Percentiles rank a stretch among this genome's conserved stretches.
Conservation (phyloP, 2,329 filamentous ascomycete genomes). For the Ploettnerulaceae sp. region DNA sequence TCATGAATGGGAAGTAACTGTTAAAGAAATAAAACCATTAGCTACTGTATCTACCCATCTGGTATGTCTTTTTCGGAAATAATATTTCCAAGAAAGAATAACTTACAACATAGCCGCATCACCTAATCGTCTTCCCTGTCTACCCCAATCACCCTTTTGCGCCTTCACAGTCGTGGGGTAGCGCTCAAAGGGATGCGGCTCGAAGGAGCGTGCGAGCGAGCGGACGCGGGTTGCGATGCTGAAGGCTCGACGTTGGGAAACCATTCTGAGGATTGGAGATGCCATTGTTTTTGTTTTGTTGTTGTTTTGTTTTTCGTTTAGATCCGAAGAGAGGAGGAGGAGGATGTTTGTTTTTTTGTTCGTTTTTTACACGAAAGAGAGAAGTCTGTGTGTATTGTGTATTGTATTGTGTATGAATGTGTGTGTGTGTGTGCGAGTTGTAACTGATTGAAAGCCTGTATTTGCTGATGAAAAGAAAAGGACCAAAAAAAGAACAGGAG, state of each 20-base stretch:
- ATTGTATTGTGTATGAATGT: no score
- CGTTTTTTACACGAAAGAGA: no score
- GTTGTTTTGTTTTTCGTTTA: no score
- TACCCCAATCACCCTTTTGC: conserved; percentile 21
- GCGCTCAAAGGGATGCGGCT: conserved; percentile 24
- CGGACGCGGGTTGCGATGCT: conserved; percentile 17
- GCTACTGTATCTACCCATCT: background rate
- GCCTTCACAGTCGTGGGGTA: conserved; percentile 13
- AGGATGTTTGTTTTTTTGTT: no score
- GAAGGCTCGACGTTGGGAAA: conserved; percentile 16
- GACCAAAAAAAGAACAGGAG: no score
- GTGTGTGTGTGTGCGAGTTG: no score
- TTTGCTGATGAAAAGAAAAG: no score
- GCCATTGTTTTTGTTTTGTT: no score
- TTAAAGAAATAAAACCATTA: background rate
- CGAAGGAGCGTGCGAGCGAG: conserved; percentile 13
- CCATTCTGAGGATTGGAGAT: conserved; percentile 11
- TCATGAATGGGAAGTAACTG: conserved; percentile 22
- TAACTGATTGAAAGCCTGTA: no score
- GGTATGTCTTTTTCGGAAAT: background rate
- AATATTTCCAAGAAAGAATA: background rate
- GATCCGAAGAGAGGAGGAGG: no score
- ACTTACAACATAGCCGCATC: conserved; percentile 22
- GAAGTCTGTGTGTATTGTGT: no score
- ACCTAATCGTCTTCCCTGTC: conserved; percentile 14